phyloP scores from a whole-genome alignment of 2,329 filamentous ascomycete species.

The Verticillium albo-atrum region DNA sequence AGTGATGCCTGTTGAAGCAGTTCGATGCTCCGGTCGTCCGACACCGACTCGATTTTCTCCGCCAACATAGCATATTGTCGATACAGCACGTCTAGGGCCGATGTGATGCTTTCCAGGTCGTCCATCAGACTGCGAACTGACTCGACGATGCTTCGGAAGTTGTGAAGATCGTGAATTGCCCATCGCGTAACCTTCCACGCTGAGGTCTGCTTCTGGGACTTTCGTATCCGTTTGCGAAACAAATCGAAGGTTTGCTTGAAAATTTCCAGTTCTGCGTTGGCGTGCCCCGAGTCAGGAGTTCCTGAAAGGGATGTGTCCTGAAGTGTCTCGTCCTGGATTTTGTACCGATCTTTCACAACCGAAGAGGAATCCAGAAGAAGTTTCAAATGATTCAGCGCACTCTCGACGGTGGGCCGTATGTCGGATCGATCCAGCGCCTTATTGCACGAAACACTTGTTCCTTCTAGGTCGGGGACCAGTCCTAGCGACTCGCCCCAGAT shows the following conservation, averaged over 20 bases:
- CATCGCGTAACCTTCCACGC: slow-evolving; percentile 15
- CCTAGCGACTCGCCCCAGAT: too few relatives aligned
- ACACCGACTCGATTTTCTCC: slow-evolving; percentile 15
- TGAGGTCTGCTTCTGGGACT: slow-evolving; percentile 14
- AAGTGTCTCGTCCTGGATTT: too few relatives aligned
- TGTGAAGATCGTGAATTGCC: slow-evolving; percentile 13
- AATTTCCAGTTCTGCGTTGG: slow-evolving; percentile 9
- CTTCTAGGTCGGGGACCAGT: too few relatives aligned
- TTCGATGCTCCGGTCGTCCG: slow-evolving; percentile 13
- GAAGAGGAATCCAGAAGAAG: too few relatives aligned
- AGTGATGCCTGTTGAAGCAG: slow-evolving; percentile 10
- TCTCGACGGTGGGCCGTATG: too few relatives aligned
- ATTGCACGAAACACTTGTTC: too few relatives aligned
- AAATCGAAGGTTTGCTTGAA: slow-evolving; percentile 14
- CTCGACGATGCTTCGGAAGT: slow-evolving; percentile 14
- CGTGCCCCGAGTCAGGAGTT: too few relatives aligned
- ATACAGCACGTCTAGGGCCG: slow-evolving; percentile 10
- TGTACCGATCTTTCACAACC: slow-evolving; percentile 7
- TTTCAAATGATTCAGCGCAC: too few relatives aligned
- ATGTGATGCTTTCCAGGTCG: slow-evolving; percentile 15
- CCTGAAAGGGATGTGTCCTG: too few relatives aligned
- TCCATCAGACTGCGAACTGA: slow-evolving; percentile 14
- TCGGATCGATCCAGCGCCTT: too few relatives aligned
- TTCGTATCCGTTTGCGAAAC: slow-evolving; percentile 14
- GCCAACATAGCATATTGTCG: slow-evolving; percentile 10